Evolutionary conservation across 2,329 filamentous ascomycete genomes (phyloP), one percentile per base, ranked within the genome.

Genomic region (Aspergillus pseudoviridinutans): DNA sequence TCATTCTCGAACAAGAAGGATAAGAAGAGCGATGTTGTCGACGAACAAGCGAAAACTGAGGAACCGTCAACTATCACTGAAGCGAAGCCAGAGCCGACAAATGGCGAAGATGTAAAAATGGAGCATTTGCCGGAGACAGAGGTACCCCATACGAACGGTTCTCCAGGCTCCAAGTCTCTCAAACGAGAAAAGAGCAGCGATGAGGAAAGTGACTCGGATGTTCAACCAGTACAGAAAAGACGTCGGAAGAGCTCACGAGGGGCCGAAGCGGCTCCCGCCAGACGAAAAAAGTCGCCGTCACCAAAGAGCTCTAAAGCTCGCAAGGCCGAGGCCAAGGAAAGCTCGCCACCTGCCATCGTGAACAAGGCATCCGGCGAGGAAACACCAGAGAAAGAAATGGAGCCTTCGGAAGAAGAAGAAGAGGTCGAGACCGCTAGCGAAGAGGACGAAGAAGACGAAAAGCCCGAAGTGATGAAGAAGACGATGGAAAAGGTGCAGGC

Each of bases 401-500:
- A 53, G 9, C 41, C 47, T 35, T 62, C 58, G 10, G 68, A 71
- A 20, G 67, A 68, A 20, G 67, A 68, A 20, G 75, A 77, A 14
- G 74, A 75, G 46, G 65, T 63, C 1, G 56, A 64, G 10, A 77
- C 75, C 14, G 80, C 81, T 2, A 79, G 79, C n/a, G 79, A 29
- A 29, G 28, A 80, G 24, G 78, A 82, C 24, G 82, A 83, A 8
- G 80, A 82, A 50, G 81, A 84, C 14, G 81, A 89, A 66, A 90
- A 90, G 69, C 86, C 91, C 1, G 86, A 88, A 63, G 74, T 87
- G 50, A 85, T 86, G 51, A 87, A 85, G 46, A 92, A 95, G 74
- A 87, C 86, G 50, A 86, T 90, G 49, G 85, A 93, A 73, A 90
- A 91, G 72, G 84, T 93, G 10, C 92, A 96, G 71, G 85, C 85